Percentiles rank a stretch among this genome's conserved stretches.
Conservation (phyloP, 768 basidiomycete genomes). For the Hygrocybe coccinea region DNA sequence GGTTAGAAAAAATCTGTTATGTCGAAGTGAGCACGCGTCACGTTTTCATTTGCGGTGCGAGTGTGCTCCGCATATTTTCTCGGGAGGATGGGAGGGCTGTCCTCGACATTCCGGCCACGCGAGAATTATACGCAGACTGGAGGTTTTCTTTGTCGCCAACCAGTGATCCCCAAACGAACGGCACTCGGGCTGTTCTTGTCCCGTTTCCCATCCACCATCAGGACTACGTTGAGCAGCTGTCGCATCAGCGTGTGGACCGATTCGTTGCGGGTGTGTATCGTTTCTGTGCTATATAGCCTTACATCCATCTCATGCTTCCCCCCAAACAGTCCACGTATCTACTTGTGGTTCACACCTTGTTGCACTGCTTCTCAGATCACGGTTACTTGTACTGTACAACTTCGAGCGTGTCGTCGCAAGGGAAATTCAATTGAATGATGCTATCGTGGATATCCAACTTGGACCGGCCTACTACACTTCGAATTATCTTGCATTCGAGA, state of each 20-base stretch:
- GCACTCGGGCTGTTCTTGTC: conserved; percentile 6
- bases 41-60: conserved; percentile 53
- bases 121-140: conserved; percentile 33
- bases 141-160: conserved; percentile 13
- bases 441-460: conserved; percentile 39
- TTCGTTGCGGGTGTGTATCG: conserved; percentile 41
- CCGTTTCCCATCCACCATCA: conserved; percentile 9
- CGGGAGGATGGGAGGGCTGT: conserved; percentile 42
- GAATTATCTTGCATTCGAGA: conserved; percentile 47
- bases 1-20: conserved; percentile 44
- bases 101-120: conserved; percentile 39
- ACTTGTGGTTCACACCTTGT: conserved; percentile 46
- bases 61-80: conserved; percentile 49
- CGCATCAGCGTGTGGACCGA: conserved; percentile 32
- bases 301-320: background rate
- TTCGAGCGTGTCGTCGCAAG: conserved; percentile 36
- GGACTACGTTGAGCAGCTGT: conserved; percentile 9
- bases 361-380: conserved; percentile 34
- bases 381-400: conserved; percentile 39
- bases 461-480: conserved; percentile 36
- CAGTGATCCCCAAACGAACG: conserved; percentile 3
- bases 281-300: background rate
- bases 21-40: conserved; percentile 59
- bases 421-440: conserved; percentile 26
- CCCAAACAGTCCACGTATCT: conserved; percentile 41